Percentiles rank a stretch among this genome's conserved stretches.
phyloP scores from a whole-genome alignment of 2,329 filamentous ascomycete species.

The Blastomyces parvus region DNA sequence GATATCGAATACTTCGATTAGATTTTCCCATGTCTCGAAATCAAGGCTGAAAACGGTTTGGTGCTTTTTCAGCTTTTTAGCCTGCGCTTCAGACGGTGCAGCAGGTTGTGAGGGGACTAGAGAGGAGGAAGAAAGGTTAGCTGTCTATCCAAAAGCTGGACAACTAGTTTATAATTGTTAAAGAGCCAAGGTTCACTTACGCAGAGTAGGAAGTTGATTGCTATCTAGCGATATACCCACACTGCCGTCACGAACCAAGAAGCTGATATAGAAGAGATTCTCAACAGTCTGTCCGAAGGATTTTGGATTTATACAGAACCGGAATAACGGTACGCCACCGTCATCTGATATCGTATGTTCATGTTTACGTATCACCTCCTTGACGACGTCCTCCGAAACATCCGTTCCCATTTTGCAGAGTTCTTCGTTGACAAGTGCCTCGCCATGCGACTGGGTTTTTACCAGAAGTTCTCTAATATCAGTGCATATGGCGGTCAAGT shows the following conservation, averaged over 20 bases:
- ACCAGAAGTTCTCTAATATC: slow-evolving; percentile 58
- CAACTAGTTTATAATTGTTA: slow-evolving; percentile 5
- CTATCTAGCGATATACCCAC: slow-evolving; percentile 66
- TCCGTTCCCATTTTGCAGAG: slow-evolving; percentile 24
- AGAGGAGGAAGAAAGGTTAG: slow-evolving; percentile 19
- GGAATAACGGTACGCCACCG: slow-evolving; percentile 67
- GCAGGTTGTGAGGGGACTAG: slow-evolving; percentile 35
- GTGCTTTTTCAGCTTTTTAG: slow-evolving; percentile 55
- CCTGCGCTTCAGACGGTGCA: slow-evolving; percentile 37
- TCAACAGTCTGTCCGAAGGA: slow-evolving; percentile 94
- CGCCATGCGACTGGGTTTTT: slow-evolving; percentile 34
- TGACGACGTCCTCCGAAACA: slow-evolving; percentile 18
- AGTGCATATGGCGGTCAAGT: slow-evolving; percentile 68
- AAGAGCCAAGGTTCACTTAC: slow-evolving; percentile 46
- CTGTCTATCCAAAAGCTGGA: background rate
- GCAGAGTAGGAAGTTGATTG: slow-evolving; percentile 64
- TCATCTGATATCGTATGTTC: slow-evolving; percentile 56
- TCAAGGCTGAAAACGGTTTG: slow-evolving; percentile 87
- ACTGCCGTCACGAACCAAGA: slow-evolving; percentile 78
- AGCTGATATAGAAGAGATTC: slow-evolving; percentile 94
- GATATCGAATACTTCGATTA: slow-evolving; percentile 69
- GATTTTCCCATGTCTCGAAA: slow-evolving; percentile 68
- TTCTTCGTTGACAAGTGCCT: slow-evolving; percentile 42
- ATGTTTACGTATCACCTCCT: slow-evolving; percentile 40
- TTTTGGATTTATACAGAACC: slow-evolving; percentile 78